A percentile compares a stretch with the other conserved stretches of the same genome.
Evolutionary conservation across 345 rosid species (phyloP).

Genomic region (Camelina neglecta): DNA sequence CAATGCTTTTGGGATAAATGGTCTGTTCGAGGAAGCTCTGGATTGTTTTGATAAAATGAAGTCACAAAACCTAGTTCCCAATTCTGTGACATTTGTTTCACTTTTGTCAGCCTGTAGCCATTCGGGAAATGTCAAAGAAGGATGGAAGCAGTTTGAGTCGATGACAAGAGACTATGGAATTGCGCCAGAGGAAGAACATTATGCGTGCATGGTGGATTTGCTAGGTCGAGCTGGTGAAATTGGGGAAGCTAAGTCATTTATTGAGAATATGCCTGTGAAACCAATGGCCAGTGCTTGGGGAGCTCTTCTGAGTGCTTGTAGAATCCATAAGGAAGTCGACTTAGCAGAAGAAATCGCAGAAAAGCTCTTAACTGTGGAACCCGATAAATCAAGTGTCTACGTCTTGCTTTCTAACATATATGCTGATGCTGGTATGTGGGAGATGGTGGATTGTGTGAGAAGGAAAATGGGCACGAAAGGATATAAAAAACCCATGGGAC

Average conservation of each 20-base stretch:
- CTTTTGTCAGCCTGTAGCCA: slow-evolving; percentile 59
- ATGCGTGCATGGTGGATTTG: slow-evolving; percentile 64
- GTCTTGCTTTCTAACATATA: slow-evolving; percentile 49
- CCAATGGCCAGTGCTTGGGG: slow-evolving; percentile 55
- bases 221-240: slow-evolving; percentile 54
- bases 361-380: slow-evolving; percentile 47
- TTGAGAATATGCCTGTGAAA: slow-evolving; percentile 45
- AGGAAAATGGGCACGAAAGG: slow-evolving; percentile 39
- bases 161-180: slow-evolving; percentile 51
- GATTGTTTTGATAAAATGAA: slow-evolving; percentile 53
- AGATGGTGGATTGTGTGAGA: slow-evolving; percentile 44
- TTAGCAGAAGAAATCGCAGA: slow-evolving; percentile 60
- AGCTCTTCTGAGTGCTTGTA: slow-evolving; percentile 57
- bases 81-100: slow-evolving; percentile 54
- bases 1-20: slow-evolving; percentile 63
- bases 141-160: slow-evolving; percentile 46
- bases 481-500: slow-evolving; percentile 36
- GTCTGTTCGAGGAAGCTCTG: slow-evolving; percentile 53
- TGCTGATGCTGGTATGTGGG: slow-evolving; percentile 52
- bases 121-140: slow-evolving; percentile 53
- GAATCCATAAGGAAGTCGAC: slow-evolving; percentile 53
- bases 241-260: slow-evolving; percentile 49
- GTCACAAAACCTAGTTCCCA: slow-evolving; percentile 44
- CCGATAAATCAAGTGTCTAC: slow-evolving; percentile 40
- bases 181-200: slow-evolving; percentile 57